These are phyloP conservation scores for Beta corolliflora DNA, from an alignment of 179 eudicot genomes.

Conservation along the genomic window DNA sequence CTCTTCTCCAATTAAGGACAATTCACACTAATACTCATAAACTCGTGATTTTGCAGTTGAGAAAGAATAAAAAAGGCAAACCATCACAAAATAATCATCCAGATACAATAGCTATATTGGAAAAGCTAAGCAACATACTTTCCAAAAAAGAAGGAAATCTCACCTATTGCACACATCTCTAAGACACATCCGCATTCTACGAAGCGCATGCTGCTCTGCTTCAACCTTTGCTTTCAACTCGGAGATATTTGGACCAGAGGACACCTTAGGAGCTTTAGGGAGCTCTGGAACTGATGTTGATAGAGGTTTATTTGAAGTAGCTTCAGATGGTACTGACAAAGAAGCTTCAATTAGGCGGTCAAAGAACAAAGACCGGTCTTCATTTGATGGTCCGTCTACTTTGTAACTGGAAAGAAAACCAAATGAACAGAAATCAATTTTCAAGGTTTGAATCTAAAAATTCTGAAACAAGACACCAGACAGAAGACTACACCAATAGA, in stretches of 20 bases:
- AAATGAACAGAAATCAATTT: slow-evolving; percentile 8
- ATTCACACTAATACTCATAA: neutral
- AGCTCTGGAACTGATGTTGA: slow-evolving; percentile 64
- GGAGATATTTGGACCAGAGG: slow-evolving; percentile 75
- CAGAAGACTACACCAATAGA: neutral
- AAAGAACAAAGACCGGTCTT: slow-evolving; percentile 80
- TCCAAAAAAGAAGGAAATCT: slow-evolving; percentile 25
- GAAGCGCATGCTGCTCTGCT: slow-evolving; percentile 96
- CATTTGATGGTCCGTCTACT: slow-evolving; percentile 62
- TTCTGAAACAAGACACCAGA: slow-evolving; percentile 3
- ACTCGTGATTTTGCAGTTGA: neutral
- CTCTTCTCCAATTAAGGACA: neutral
- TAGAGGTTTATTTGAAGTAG: slow-evolving; percentile 36
- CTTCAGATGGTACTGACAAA: slow-evolving; percentile 69
- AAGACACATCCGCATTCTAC: slow-evolving; percentile 96
- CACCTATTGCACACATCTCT: slow-evolving; percentile 99
- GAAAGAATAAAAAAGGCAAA: neutral
- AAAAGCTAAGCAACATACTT: slow-evolving; percentile 2
- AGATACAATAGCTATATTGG: neutral
- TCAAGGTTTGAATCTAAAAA: neutral
- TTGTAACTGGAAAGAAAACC: slow-evolving; percentile 55
- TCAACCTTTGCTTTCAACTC: slow-evolving; percentile 92
- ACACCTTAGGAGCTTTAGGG: slow-evolving; percentile 90
- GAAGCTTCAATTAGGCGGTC: slow-evolving; percentile 79
- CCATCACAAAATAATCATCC: neutral